phyloP scores from a whole-genome alignment of 257 asterid species.

The Ajuga chamaepitys region DNA sequence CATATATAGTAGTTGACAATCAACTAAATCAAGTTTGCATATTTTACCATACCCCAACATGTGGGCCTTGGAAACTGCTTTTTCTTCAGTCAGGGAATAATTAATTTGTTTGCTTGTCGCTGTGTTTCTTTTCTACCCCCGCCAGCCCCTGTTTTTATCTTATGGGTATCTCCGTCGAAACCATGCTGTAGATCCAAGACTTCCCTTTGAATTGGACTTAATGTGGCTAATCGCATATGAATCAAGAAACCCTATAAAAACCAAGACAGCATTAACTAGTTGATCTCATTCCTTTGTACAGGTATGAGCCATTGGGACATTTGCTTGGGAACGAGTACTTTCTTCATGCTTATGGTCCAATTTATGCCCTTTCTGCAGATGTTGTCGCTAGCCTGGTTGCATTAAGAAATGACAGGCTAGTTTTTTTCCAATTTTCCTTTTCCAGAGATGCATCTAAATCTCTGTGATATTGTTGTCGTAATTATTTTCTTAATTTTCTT shows the following conservation, averaged over 20 bases:
- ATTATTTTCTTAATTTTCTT: background rate
- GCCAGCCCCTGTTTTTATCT: background rate
- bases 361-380: conserved; percentile 92
- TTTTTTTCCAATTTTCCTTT: conserved; percentile 13
- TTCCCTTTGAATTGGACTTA: conserved; percentile 4
- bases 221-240: background rate
- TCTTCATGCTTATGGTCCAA: conserved; percentile 95
- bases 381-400: conserved; percentile 95
- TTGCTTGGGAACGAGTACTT: conserved; percentile 93
- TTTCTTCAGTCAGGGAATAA: background rate
- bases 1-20: background rate
- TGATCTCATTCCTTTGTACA: conserved; percentile 32
- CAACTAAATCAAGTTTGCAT: background rate
- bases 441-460: conserved; percentile 1
- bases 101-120: background rate
- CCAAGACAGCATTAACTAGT: no score
- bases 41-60: background rate
- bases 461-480: background rate
- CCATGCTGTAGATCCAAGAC: background rate
- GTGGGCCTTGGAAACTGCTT: background rate
- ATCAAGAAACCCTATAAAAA: background rate
- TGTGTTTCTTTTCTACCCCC: no score
- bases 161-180: background rate
- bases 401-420: conserved; percentile 83
- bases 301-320: conserved; percentile 84